Evolutionary conservation across 805 yeast species (phyloP).

Genomic region (Ogataea neopini): DNA sequence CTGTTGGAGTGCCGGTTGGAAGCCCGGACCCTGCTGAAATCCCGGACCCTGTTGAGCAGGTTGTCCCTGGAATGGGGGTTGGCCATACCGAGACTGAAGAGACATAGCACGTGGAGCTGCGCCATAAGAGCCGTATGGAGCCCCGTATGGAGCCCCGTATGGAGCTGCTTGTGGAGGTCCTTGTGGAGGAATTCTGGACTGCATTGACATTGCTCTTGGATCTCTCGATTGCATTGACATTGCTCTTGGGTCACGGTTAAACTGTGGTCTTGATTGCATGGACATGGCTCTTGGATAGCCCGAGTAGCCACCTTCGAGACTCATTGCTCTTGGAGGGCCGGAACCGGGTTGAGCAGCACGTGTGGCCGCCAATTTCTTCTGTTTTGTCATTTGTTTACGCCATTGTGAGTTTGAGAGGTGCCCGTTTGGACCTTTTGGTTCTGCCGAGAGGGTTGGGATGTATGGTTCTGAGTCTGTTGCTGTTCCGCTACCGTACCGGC

Average conservation of each 20-base stretch:
- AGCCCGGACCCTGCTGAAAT: not conserved
- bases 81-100: constrained; percentile 17
- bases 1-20: not conserved
- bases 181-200: not conserved
- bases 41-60: not conserved
- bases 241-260: constrained; percentile 40
- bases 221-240: constrained; percentile 44
- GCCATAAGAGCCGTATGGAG: constrained; percentile 1
- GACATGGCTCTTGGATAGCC: constrained; percentile 33
- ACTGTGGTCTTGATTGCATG: constrained; percentile 23
- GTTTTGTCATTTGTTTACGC: constrained; percentile 67
- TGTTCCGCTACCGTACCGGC: constrained; percentile 56
- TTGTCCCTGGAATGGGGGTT: not conserved
- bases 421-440: constrained; percentile 29
- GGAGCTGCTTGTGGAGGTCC: not conserved
- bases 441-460: constrained; percentile 63
- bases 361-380: constrained; percentile 54
- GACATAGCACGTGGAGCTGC: constrained; percentile 24
- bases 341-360: constrained; percentile 31
- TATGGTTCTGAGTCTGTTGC: constrained; percentile 64
- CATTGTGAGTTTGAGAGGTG: constrained; percentile 57
- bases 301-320: constrained; percentile 24
- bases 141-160: constrained; percentile 2
- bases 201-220: constrained; percentile 10
- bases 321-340: constrained; percentile 38